phyloP scores from a whole-genome alignment of 805 yeast genomes.

The Yamadazyma philogaea region DNA sequence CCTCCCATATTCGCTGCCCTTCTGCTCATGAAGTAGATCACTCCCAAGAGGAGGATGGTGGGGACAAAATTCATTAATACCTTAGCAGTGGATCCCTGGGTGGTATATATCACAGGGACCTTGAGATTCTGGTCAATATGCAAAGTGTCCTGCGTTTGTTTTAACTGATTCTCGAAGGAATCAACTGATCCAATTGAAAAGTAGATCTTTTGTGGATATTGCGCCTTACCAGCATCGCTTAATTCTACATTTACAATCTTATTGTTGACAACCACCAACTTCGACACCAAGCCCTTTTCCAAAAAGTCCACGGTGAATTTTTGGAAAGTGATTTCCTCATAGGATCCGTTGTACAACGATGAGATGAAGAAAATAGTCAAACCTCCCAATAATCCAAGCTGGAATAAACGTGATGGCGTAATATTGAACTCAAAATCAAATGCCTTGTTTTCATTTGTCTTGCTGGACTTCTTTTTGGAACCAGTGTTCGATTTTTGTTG shows the following conservation, averaged over 20 bases:
- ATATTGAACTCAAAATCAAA: constrained; percentile 16
- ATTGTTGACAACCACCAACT: constrained; percentile 73
- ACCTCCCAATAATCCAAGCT: constrained; percentile 31
- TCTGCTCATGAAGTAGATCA: constrained; percentile 77
- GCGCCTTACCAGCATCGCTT: constrained; percentile 57
- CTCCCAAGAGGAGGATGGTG: constrained; percentile 84
- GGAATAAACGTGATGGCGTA: constrained; percentile 21
- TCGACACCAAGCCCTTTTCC: constrained; percentile 73
- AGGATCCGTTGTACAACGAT: constrained; percentile 18
- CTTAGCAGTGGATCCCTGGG: constrained; percentile 64
- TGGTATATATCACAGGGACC: constrained; percentile 77
- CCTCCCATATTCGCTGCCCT: constrained; percentile 42
- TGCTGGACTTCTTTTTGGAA: constrained; percentile 11
- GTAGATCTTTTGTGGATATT: constrained; percentile 30
- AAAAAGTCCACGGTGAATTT: constrained; percentile 76
- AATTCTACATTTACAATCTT: constrained; percentile 69
- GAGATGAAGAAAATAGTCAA: constrained; percentile 23
- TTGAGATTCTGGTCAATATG: constrained; percentile 59
- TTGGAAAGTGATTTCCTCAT: constrained; percentile 78
- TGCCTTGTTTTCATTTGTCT: constrained; percentile 13
- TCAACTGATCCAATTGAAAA: constrained; percentile 91
- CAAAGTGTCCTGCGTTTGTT: constrained; percentile 69
- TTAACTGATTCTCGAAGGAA: constrained; percentile 76
- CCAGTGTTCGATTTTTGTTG: constrained; percentile 5
- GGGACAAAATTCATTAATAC: constrained; percentile 76